These are phyloP conservation scores for Crithidia mellificae DNA, from an alignment of 208 protist genomes.

Conservation along the genomic window DNA sequence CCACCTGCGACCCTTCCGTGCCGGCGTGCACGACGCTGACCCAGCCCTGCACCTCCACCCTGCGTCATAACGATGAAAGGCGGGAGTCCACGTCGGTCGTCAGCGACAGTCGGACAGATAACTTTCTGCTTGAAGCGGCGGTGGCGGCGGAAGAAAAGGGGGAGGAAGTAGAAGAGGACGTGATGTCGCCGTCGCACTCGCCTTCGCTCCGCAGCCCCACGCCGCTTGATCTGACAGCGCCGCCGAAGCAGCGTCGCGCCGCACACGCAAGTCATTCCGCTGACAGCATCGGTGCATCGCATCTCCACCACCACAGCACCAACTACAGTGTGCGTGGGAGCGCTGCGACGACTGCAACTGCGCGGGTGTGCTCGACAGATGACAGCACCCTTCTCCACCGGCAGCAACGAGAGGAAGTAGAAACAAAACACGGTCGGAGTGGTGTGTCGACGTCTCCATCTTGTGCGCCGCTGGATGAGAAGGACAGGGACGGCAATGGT, in stretches of 20 bases:
- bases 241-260: conserved; percentile 5
- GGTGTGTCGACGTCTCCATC: too few species aligned
- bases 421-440: too few species aligned
- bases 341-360: too few species aligned
- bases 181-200: conserved; percentile 5
- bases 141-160: too few species aligned
- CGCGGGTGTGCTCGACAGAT: too few species aligned
- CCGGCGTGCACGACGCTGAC: not conserved
- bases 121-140: not conserved
- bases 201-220: conserved; percentile 17
- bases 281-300: not conserved
- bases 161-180: not conserved
- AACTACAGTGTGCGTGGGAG: too few species aligned
- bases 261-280: not conserved
- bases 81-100: not conserved
- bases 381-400: too few species aligned
- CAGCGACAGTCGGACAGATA: not conserved
- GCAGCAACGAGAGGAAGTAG: too few species aligned
- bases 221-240: conserved; percentile 17
- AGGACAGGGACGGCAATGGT: not conserved
- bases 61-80: not conserved
- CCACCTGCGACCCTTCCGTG: not conserved
- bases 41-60: not conserved
- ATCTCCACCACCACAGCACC: too few species aligned
- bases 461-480: too few species aligned